Percentiles rank a stretch among this genome's conserved stretches.
Conservation (phyloP, 2,329 filamentous ascomycete species). For the Cladosporium cucumerinum region DNA sequence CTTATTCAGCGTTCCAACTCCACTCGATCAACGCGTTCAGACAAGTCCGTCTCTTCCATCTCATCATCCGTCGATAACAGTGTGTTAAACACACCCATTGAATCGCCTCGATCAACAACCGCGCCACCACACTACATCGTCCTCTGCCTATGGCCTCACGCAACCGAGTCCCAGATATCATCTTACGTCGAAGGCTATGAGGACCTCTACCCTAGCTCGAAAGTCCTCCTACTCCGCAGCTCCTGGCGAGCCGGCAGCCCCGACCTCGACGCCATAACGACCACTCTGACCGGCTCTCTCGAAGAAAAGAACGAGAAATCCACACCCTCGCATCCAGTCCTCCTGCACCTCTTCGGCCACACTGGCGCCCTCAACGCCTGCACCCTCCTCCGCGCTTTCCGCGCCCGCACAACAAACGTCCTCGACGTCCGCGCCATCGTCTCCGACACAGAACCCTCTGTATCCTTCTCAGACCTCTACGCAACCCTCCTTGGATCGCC, state of each 20-base stretch:
- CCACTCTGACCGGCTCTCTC: slow-evolving; percentile 15
- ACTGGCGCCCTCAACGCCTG: slow-evolving; percentile 25
- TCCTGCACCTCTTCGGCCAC: slow-evolving; percentile 30
- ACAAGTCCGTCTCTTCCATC: slow-evolving; percentile 10
- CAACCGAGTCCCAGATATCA: slow-evolving; percentile 25
- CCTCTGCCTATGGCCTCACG: slow-evolving; percentile 29
- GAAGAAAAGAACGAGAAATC: slow-evolving; percentile 4
- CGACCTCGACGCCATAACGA: slow-evolving; percentile 13
- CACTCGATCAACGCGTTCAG: slow-evolving; percentile 13
- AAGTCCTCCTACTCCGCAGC: slow-evolving; percentile 24
- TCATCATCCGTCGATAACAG: slow-evolving; percentile 15
- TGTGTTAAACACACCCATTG: not conserved
- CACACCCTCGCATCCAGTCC: slow-evolving; percentile 12
- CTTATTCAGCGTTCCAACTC: slow-evolving; percentile 15
- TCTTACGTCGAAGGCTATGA: slow-evolving; percentile 29
- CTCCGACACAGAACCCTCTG: slow-evolving; percentile 25
- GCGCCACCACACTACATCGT: slow-evolving; percentile 26
- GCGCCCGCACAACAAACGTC: slow-evolving; percentile 20
- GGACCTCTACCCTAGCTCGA: slow-evolving; percentile 27
- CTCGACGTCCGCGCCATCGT: slow-evolving; percentile 26
- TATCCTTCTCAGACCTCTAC: slow-evolving; percentile 7
- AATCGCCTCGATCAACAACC: slow-evolving; percentile 11
- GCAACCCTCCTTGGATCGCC: slow-evolving; percentile 17
- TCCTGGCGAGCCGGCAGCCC: slow-evolving; percentile 10
- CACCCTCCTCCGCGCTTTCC: slow-evolving; percentile 27